These are phyloP conservation scores for Suillus decipiens DNA, from an alignment of 768 basidiomycete species.

Conservation along the genomic window DNA sequence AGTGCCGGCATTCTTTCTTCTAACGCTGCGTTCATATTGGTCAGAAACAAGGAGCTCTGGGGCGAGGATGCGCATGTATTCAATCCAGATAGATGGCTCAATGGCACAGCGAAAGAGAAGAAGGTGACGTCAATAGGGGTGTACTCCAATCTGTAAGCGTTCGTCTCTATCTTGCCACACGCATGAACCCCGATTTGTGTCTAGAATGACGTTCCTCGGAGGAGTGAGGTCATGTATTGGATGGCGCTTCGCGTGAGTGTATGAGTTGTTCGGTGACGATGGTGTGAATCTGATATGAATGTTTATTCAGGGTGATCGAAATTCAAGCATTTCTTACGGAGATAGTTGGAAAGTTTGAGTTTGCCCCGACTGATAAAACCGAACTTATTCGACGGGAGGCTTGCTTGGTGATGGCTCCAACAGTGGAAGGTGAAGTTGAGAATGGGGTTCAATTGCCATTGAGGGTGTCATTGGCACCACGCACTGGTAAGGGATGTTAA, in stretches of 20 bases:
- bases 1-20: background rate
- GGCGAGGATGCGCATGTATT: conserved; percentile 34
- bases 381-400: conserved; percentile 31
- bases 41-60: conserved; percentile 32
- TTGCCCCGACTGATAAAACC: conserved; percentile 35
- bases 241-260: conserved; percentile 34
- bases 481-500: conserved; percentile 6
- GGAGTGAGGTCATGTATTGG: conserved; percentile 30
- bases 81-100: conserved; percentile 31
- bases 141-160: conserved; percentile 30
- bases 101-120: conserved; percentile 19
- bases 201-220: conserved; percentile 32
- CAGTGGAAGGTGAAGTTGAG: conserved; percentile 32
- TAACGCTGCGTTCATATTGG: background rate
- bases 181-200: background rate
- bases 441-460: conserved; percentile 37
- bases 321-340: conserved; percentile 62
- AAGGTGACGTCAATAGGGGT: conserved; percentile 27
- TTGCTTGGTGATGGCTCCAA: conserved; percentile 37
- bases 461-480: conserved; percentile 22
- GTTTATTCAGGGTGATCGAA: conserved; percentile 41
- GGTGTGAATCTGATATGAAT: conserved; percentile 3
- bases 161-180: background rate
- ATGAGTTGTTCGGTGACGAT: background rate
- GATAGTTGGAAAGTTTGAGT: conserved; percentile 54